Conservation (phyloP, 768 basidiomycete genomes). For the Amanita muscaria region DNA sequence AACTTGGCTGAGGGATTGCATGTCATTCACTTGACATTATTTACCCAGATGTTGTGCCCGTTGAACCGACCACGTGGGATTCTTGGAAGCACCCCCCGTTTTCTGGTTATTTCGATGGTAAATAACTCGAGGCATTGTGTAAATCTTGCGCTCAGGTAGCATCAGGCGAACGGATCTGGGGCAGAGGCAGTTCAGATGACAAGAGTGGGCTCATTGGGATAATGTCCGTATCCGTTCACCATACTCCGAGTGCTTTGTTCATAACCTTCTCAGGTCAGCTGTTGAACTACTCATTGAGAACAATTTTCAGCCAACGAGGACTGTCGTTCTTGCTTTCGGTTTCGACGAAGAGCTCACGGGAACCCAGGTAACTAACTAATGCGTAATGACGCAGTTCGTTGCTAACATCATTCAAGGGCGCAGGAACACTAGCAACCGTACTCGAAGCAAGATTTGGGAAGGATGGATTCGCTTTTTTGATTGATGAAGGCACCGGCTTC, state of each 20-base stretch:
- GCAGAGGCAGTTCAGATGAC: constrained; percentile 43
- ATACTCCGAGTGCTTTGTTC: background rate
- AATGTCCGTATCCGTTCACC: constrained; percentile 15
- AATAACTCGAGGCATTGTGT: constrained; percentile 6
- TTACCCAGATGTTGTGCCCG: constrained; percentile 50
- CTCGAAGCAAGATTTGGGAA: constrained; percentile 59
- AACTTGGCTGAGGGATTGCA: too few species aligned
- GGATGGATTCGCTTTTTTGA: constrained; percentile 63
- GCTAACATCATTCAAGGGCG: constrained; percentile 36
- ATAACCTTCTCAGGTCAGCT: constrained; percentile 8
- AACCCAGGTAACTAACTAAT: constrained; percentile 22
- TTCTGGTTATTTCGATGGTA: constrained; percentile 49
- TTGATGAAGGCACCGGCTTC: constrained; percentile 85
- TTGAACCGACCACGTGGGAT: constrained; percentile 37
- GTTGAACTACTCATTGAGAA: constrained; percentile 19
- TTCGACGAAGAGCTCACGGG: constrained; percentile 73
- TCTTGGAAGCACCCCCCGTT: constrained; percentile 52
- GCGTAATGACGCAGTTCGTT: background rate
- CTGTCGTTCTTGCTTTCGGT: constrained; percentile 55
- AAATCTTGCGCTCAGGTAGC: background rate
- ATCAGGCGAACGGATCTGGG: constrained; percentile 37
- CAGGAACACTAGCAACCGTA: constrained; percentile 33
- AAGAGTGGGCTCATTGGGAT: constrained; percentile 27
- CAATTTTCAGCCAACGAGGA: constrained; percentile 56
- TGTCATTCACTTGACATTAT: too few species aligned